A percentile compares a stretch with the other conserved stretches of the same genome.
phyloP scores from a whole-genome alignment of 257 asterid genomes.

The Leptodermis oblonga region DNA sequence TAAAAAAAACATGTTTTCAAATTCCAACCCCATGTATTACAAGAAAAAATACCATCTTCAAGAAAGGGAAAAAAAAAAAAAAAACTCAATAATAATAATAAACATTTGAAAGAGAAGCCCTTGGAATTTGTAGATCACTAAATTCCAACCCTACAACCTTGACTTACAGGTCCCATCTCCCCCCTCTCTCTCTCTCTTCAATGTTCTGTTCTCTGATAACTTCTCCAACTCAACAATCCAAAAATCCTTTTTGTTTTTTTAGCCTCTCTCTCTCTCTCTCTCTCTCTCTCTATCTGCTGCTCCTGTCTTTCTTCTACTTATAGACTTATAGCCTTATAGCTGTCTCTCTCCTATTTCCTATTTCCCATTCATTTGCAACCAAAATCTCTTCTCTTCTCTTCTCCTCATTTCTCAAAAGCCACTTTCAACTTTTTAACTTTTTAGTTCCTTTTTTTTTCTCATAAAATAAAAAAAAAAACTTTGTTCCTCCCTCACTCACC shows the following conservation, averaged over 20 bases:
- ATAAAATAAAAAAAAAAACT: not conserved
- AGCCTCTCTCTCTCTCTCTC: conserved; percentile 9
- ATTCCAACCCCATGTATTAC: too few relatives aligned
- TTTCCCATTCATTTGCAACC: not conserved
- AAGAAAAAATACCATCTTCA: too few relatives aligned
- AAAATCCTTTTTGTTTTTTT: conserved; percentile 27
- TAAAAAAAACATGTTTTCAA: too few relatives aligned
- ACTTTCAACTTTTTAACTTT: not conserved
- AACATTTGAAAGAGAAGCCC: not conserved
- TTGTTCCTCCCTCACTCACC: not conserved
- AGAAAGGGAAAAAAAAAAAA: not conserved
- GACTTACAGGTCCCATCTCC: conserved; percentile 21
- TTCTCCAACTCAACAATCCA: conserved; percentile 25
- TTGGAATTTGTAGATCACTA: conserved; percentile 14
- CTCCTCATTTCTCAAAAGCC: not conserved
- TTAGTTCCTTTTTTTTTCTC: not conserved
- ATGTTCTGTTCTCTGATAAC: conserved; percentile 11
- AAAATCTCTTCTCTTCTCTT: not conserved
- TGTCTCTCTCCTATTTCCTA: not conserved
- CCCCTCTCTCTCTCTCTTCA: not conserved
- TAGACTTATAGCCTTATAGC: too few relatives aligned
- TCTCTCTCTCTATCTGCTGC: not conserved
- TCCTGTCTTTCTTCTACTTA: conserved; percentile 14
- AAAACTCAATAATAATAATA: too few relatives aligned
- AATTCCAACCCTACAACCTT: conserved; percentile 18